Evolutionary conservation across 495 filamentous ascomycete genomes (phyloP).

Genomic region (Aspergillus wentii): DNA sequence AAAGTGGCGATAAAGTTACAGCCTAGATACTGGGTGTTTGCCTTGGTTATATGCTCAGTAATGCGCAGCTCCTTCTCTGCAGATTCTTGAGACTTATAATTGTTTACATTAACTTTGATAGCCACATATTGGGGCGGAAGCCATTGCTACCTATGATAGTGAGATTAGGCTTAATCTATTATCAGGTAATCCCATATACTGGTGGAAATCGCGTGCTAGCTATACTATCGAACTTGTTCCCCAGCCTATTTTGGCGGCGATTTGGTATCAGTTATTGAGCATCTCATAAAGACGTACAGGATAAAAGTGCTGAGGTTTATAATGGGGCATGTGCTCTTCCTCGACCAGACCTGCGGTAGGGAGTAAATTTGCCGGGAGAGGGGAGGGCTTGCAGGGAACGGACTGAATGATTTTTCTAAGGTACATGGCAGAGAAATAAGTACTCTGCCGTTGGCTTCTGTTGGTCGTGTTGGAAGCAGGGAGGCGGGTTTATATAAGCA

Average conservation of each 20-base stretch:
- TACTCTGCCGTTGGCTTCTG: too few relatives aligned
- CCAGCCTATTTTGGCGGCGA: constrained; percentile 42
- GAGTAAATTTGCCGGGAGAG: constrained; percentile 7
- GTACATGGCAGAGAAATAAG: too few relatives aligned
- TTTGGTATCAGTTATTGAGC: constrained; percentile 32
- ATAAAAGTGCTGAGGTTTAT: constrained; percentile 34
- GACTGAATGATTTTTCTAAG: constrained; percentile 12
- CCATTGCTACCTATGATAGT: constrained; percentile 19
- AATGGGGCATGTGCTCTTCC: constrained; percentile 28
- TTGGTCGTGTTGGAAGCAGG: too few relatives aligned
- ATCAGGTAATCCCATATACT: constrained; percentile 16
- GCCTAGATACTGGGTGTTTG: constrained; percentile 20
- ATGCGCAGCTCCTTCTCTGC: constrained; percentile 23
- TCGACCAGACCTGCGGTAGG: constrained; percentile 20
- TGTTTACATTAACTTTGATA: constrained; percentile 21
- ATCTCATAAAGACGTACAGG: constrained; percentile 37
- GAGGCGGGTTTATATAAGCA: too few relatives aligned
- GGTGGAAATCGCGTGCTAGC: constrained; percentile 38
- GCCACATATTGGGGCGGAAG: constrained; percentile 18
- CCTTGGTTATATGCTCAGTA: constrained; percentile 15
- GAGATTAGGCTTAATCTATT: constrained; percentile 3
- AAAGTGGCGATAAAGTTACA: constrained; percentile 18
- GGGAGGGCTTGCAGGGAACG: constrained; percentile 9
- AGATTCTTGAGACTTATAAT: constrained; percentile 12
- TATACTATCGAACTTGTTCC: constrained; percentile 41